phyloP scores from a whole-genome alignment of 169 alveolate genomes.

The Plasmodium ovale region DNA sequence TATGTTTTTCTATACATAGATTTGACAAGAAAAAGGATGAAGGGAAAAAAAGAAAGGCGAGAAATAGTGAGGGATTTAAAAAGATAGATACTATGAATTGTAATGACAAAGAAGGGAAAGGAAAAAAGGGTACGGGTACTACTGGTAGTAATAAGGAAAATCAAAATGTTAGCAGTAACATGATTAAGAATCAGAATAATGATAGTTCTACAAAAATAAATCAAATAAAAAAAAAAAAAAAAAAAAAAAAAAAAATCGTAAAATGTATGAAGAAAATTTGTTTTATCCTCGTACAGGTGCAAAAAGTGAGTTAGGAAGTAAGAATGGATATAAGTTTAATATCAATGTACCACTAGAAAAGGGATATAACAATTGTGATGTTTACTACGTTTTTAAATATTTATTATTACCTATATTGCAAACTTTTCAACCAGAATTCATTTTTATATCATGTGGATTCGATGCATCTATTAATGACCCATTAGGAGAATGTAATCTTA shows the following conservation, averaged over 20 bases:
- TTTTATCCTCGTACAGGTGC: conserved; percentile 93
- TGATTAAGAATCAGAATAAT: no score
- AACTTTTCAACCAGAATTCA: conserved; percentile 94
- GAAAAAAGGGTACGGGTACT: not conserved
- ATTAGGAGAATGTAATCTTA: conserved; percentile 86
- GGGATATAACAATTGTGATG: conserved; percentile 80
- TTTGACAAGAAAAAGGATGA: conserved; percentile 66
- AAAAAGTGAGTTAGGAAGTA: conserved; percentile 78
- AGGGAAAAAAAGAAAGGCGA: not conserved
- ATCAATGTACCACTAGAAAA: conserved; percentile 82
- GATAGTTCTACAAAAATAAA: no score
- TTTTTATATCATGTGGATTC: conserved; percentile 95
- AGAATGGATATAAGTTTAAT: conserved; percentile 70
- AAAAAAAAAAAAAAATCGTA: conserved; percentile 7
- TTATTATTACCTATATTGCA: conserved; percentile 91
- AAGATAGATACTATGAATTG: not conserved
- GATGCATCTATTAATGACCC: conserved; percentile 92
- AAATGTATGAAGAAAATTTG: conserved; percentile 79
- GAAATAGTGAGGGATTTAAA: not conserved
- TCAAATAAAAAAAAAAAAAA: not conserved
- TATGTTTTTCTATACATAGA: conserved; percentile 83
- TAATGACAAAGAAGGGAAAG: not conserved
- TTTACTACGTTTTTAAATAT: conserved; percentile 77
- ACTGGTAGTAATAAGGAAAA: not conserved
- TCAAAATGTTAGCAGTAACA: not conserved